A percentile compares a stretch with the other conserved stretches of the same genome.
Conservation (phyloP, 2,329 filamentous ascomycete genomes). For the Pyricularia sp. region DNA sequence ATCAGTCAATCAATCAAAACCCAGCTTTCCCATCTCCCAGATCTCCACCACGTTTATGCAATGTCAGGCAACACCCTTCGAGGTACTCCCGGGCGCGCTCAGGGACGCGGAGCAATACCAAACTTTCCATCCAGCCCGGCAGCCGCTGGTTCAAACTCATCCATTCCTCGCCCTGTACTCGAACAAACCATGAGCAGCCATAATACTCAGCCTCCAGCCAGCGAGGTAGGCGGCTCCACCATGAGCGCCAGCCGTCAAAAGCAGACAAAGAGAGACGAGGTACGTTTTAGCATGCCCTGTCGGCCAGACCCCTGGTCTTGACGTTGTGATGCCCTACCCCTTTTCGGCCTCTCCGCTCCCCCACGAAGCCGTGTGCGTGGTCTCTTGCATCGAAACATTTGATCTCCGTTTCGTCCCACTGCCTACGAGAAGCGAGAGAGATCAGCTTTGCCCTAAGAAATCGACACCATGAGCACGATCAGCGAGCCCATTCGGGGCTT, state of each 20-base stretch:
- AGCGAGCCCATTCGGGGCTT: not conserved
- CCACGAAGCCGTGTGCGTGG: not conserved
- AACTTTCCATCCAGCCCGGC: conserved; percentile 46
- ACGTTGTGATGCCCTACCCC: not conserved
- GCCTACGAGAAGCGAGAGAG: not conserved
- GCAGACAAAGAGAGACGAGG: conserved; percentile 97
- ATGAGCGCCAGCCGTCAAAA: conserved; percentile 92
- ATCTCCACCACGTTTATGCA: conserved; percentile 15
- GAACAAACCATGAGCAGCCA: conserved; percentile 35
- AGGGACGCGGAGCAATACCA: conserved; percentile 44
- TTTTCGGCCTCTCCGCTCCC: not conserved
- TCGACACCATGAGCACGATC: not conserved
- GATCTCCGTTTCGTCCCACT: not conserved
- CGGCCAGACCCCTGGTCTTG: conserved; percentile 5
- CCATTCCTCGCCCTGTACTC: conserved; percentile 59
- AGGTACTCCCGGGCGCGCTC: conserved; percentile 52
- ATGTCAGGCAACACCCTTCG: conserved; percentile 53
- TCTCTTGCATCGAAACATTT: not conserved
- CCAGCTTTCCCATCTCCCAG: not conserved
- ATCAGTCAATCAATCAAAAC: not conserved
- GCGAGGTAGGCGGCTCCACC: conserved; percentile 50
- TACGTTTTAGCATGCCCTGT: conserved; percentile 32
- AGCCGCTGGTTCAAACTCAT: conserved; percentile 28
- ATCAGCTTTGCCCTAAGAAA: not conserved
- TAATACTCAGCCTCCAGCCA: conserved; percentile 26